Evolutionary conservation across 2,329 filamentous ascomycete species (phyloP).

Genomic region (Aspergillus pseudoviridinutans): DNA sequence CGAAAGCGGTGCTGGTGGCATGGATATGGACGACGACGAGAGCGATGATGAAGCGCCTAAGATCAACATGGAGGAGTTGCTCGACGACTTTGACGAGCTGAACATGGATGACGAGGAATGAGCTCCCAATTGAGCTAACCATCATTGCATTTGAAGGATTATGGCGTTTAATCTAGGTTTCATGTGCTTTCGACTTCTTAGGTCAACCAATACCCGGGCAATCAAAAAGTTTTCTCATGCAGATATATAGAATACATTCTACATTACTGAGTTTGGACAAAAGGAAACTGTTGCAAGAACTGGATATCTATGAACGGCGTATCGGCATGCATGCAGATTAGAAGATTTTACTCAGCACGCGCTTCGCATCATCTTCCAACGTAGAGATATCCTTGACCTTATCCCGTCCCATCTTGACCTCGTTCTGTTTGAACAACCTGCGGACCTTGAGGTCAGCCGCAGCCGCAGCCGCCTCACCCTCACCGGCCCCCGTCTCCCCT

Average conservation of each 20-base stretch:
- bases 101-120: slow-evolving; percentile 56
- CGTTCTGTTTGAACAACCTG: slow-evolving; percentile 42
- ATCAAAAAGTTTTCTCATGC: neutral
- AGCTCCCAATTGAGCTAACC: slow-evolving; percentile 5
- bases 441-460: slow-evolving; percentile 21
- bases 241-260: neutral
- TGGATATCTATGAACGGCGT: neutral
- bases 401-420: slow-evolving; percentile 28
- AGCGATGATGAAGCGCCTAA: slow-evolving; percentile 64
- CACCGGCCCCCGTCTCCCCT: slow-evolving; percentile 7
- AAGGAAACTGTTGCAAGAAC: neutral
- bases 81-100: slow-evolving; percentile 92
- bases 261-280: neutral
- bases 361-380: slow-evolving; percentile 38
- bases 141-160: neutral
- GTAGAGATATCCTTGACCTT: slow-evolving; percentile 20
- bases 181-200: neutral
- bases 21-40: slow-evolving; percentile 57
- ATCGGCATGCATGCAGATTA: slow-evolving; percentile 17
- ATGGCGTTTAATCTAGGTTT: neutral
- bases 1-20: slow-evolving; percentile 39
- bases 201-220: neutral
- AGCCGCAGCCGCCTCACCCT: slow-evolving; percentile 9
- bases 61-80: slow-evolving; percentile 73
- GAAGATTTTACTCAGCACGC: slow-evolving; percentile 46